Evolutionary conservation across 352 stramenopile genomes (phyloP).

Genomic region (Phytopythium kandeliae): DNA sequence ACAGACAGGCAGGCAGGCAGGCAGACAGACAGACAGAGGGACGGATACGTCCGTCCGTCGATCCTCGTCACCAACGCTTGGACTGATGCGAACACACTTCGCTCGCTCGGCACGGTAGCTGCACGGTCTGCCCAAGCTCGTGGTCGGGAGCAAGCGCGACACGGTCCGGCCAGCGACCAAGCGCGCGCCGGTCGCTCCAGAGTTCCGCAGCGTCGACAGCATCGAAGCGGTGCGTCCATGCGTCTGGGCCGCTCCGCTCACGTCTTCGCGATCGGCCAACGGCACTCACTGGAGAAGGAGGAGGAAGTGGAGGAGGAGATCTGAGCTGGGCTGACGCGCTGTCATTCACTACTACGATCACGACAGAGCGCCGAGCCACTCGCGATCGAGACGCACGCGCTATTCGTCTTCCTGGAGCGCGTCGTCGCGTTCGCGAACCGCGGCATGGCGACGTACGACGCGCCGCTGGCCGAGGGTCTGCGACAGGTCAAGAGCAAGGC

Average conservation of each 20-base stretch:
- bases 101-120: constrained; percentile 15
- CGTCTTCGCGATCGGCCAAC: too few relatives aligned
- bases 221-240: constrained; percentile 57
- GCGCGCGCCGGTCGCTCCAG: constrained; percentile 18
- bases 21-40: too few relatives aligned
- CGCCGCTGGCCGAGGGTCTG: constrained; percentile 25
- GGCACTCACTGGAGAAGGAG: too few relatives aligned
- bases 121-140: constrained; percentile 52
- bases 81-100: too few relatives aligned
- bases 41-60: too few relatives aligned
- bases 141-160: constrained; percentile 83
- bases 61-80: too few relatives aligned
- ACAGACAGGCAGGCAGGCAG: too few relatives aligned
- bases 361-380: constrained; percentile 57
- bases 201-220: constrained; percentile 44
- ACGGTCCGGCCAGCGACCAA: constrained; percentile 21
- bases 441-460: constrained; percentile 2
- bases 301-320: too few relatives aligned
- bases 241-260: too few relatives aligned
- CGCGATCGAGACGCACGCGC: constrained; percentile 36
- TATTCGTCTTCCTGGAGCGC: constrained; percentile 62
- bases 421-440: constrained; percentile 52
- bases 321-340: too few relatives aligned
- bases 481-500: constrained; percentile 43
- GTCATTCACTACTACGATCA: too few relatives aligned